Conservation (phyloP, 805 yeast species). For the Candida dajiaensis region DNA sequence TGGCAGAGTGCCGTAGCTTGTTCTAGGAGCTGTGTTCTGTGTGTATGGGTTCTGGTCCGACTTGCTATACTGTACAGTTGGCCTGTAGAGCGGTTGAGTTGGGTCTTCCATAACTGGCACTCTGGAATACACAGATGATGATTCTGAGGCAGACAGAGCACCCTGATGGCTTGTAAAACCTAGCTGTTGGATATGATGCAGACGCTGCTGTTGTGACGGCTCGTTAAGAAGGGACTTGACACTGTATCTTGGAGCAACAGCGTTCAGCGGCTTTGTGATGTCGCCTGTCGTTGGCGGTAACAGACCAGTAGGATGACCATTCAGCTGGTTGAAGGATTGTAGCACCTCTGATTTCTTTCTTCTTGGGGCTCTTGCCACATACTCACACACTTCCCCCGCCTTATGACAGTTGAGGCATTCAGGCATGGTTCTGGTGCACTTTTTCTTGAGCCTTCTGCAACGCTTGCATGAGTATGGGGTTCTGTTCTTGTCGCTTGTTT, state of each 20-base stretch:
- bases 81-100: neutral
- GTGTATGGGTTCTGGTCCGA: neutral
- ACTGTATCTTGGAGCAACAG: neutral
- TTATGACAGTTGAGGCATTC: constrained; percentile 37
- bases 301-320: neutral
- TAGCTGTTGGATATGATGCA: neutral
- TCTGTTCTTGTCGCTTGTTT: neutral
- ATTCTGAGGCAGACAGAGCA: neutral
- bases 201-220: neutral
- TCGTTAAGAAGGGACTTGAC: neutral
- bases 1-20: constrained; percentile 1
- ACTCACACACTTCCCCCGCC: constrained; percentile 34
- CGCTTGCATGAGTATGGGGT: constrained; percentile 37
- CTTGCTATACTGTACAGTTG: neutral
- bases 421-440: constrained; percentile 41
- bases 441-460: constrained; percentile 44
- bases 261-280: neutral
- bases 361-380: constrained; percentile 38
- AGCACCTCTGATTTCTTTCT: constrained; percentile 27
- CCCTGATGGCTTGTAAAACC: neutral
- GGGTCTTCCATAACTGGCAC: neutral
- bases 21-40: neutral
- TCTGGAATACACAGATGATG: neutral
- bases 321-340: constrained; percentile 22
- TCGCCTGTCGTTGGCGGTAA: neutral